Evolutionary conservation across 306 rosid species (phyloP), one percentile per base, ranked within the genome.

Genomic region (Abrus precatorius): DNA sequence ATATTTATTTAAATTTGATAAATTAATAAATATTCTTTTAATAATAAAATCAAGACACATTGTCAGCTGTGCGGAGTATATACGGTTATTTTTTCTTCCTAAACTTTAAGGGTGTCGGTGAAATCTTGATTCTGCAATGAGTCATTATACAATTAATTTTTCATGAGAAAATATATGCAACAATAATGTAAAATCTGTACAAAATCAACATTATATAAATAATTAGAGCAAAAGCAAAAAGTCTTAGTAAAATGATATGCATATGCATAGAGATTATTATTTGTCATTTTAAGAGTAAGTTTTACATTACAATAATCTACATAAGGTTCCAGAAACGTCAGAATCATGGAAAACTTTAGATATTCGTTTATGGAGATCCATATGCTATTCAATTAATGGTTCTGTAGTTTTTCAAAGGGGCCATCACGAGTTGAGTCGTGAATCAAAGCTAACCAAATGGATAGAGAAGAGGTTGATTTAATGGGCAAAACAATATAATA

Each of bases 401-500:
- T 75, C 49, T 1, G 36, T 68, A 47, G 53, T 76, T 80, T 59
- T 30, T 56, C 47, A 68, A 75, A 45, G 81, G 63, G 47, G 48
- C 57, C 80, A 81, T 81, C 54, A 81, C 77, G 53, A 65, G 9
- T 34, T 57, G 78, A 76, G 45, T 71, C 70, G 60, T 82, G 82
- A 41, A 52, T 32, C 79, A 50, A 88, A 88, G 85, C 68, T 20
- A 71, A 67, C 79, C 85, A 77, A 63, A 67, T 63, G 70, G 86
- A 76, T 36, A 57, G 67, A 61, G 50, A 45, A 62, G 47, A 62
- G 72, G 36, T 86, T 49, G 82, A 77, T 90, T 87, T 64, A 76
- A 86, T 72, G 88, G 89, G 82, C 86, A 65, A 66, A 75, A 62
- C 32, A 55, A 45, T 32, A 62, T 75, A 57, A 69, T 76, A 75